Evolutionary conservation across 208 protist genomes (phyloP), one percentile per base, ranked within the genome.

Genomic region (Acanthamoeba triangularis): DNA sequence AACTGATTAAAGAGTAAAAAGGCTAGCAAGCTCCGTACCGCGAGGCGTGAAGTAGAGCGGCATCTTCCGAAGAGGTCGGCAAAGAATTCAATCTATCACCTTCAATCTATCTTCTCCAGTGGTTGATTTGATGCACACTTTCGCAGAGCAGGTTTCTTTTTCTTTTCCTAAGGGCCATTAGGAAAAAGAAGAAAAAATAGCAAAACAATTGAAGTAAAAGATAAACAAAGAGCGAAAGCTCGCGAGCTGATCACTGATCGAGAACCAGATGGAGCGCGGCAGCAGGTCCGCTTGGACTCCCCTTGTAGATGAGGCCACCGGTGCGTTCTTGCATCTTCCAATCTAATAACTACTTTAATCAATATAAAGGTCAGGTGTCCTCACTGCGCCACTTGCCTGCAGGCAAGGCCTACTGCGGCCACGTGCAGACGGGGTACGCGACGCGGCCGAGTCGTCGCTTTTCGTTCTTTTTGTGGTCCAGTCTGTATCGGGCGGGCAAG

Each of bases 1-100:
- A 54, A 1, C 0, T 18, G 59, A 65, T 65, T 65, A 65, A 65
- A 41, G 37, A 41, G 37, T 41, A 41, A 41, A 3, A 18, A 67
- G 61, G n/a, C n/a, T n/a, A n/a, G n/a, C n/a, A 41, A 41, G 37
- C 3, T 41, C 69, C 11, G 41, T 56, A 85, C 76, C 47, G 3
- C 76, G 35, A 59, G 76, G 5, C 8, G 76, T 85, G 41, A 85
- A 85, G 44, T 35, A 85, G 76, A 85, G 76, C 23, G 76, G 76
- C 76, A 85, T 85, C 76, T 52, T 85, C 6, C 1, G 11, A 65
- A 65, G 59, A 65, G 11, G 14, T 30, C 0, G 25, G 20, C 10
- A n/a, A 11, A n/a, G 7, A n/a, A n/a, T n/a, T n/a, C n/a, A n/a
- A n/a, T n/a, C n/a, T 14, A 54, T 18, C n/a, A n/a, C n/a, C n/a